These are phyloP conservation scores for Pleurozium schreberi DNA, from an alignment of 225 moss, liverwort and hornwort species.

Conservation along the genomic window DNA sequence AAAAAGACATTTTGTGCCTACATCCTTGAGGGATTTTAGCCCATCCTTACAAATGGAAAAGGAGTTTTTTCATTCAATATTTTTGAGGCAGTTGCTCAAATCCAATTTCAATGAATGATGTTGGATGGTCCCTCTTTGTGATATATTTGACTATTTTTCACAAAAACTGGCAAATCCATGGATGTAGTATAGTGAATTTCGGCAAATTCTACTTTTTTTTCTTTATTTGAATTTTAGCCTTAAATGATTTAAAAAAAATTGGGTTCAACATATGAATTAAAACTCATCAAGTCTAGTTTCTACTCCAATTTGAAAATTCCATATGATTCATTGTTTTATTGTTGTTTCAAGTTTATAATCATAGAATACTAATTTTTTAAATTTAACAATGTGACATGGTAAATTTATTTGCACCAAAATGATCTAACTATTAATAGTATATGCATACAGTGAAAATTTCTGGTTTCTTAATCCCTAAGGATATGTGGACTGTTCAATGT, in stretches of 20 bases:
- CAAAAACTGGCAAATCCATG: neutral
- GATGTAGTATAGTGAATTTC: neutral
- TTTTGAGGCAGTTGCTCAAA: neutral
- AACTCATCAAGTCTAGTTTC: neutral
- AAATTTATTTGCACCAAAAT: neutral
- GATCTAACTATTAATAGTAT: rapidly evolving
- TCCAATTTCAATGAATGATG: neutral
- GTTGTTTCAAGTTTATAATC: neutral
- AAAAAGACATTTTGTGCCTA: rapidly evolving
- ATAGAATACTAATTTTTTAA: neutral
- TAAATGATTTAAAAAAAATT: neutral
- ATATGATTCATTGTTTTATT: neutral
- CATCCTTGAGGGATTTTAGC: neutral
- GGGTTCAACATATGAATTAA: too few species aligned
- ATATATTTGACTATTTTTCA: neutral
- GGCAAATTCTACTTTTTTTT: neutral
- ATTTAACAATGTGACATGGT: rapidly evolving
- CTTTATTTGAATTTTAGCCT: neutral
- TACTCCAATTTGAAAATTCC: neutral
- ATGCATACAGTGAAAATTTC: rapidly evolving
- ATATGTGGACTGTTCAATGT: rapidly evolving
- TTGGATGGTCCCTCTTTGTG: neutral
- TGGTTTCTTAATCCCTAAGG: rapidly evolving
- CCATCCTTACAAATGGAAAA: rapidly evolving
- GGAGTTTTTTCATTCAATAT: rapidly evolving